These are phyloP conservation scores for Quercus mongolica DNA, from an alignment of 306 rosid genomes.

Conservation along the genomic window DNA sequence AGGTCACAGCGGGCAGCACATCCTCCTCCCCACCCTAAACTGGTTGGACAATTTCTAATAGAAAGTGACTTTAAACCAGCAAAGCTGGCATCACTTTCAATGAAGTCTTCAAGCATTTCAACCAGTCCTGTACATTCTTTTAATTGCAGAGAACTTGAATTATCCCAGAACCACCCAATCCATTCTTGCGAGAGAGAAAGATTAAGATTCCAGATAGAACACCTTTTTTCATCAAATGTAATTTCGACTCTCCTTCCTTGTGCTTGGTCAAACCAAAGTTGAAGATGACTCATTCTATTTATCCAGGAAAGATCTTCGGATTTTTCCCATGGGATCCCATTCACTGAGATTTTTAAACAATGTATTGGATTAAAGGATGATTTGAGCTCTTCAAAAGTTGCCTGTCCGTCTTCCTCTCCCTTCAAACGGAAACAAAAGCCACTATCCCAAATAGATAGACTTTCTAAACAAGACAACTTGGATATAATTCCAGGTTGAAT, in stretches of 20 bases:
- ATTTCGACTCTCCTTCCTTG: neutral
- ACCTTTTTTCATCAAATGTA: neutral
- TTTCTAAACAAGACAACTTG: constrained; percentile 10
- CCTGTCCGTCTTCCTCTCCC: neutral
- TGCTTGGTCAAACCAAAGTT: neutral
- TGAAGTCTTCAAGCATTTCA: constrained; percentile 3
- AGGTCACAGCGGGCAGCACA: constrained; percentile 10
- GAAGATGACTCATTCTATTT: neutral
- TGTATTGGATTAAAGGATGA: neutral
- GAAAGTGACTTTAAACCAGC: constrained; percentile 6
- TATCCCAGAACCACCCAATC: neutral
- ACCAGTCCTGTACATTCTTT: neutral
- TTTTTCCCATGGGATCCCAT: neutral
- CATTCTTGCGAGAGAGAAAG: neutral
- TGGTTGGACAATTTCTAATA: neutral
- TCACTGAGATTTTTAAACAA: neutral
- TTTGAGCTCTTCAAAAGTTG: constrained; percentile 15
- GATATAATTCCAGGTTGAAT: constrained; percentile 12
- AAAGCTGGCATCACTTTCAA: neutral
- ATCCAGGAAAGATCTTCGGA: constrained; percentile 1
- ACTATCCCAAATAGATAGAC: neutral
- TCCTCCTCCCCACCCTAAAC: constrained; percentile 3
- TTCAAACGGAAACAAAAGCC: neutral
- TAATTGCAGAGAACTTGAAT: constrained; percentile 7
- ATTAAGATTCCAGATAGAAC: neutral